Evolutionary conservation across 2,329 filamentous ascomycete genomes (phyloP), one percentile per base, ranked within the genome.

Genomic region (Ceratocystis colombiana): DNA sequence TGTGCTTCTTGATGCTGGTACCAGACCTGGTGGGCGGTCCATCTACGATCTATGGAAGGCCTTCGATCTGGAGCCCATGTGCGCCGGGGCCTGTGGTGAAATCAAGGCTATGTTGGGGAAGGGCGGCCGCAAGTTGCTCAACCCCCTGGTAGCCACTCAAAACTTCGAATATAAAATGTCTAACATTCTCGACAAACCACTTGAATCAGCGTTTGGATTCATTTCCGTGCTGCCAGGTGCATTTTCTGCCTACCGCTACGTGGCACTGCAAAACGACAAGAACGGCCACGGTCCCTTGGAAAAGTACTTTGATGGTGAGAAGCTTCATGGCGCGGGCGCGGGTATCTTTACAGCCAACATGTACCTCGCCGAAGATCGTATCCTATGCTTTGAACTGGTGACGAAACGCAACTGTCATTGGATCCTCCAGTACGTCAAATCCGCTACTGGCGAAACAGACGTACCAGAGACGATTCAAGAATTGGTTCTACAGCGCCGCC

Each of bases 161-260:
- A 99, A 99, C 74, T 99, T 99, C 72, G 94, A 99, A 79, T 99
- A 99, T 82, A 99, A 99, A 82, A 96, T 99, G 88, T 96, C 90
- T 75, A 99, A 99, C 73, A 99, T 99, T 73, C 82, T 99, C 57
- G 94, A 99, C 76, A 99, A 99, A 78, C 94, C 94, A 1, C 79
- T 99, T 50, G 94, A 99, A 75, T 97, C 93, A 3, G 90, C 93
- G 0, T 99, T 99, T 75, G 94, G 94, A 61, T 99, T 97, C 78
- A 97, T 99, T 74, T 90, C 90, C 57, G 94, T 99, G 72, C 80
- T 99, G 73, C 94, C 94, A 0, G 94, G 94, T 79, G 94, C 94
- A 67, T 96, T 99, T 77, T 97, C 93, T n/a, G 94, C 94, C 22
- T 99, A 99, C 76, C 88, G 94, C 48, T 99, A 90, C 74, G 83